Evolutionary conservation across 805 yeast species (phyloP).

Genomic region (Torulaspora delbrueckii): DNA sequence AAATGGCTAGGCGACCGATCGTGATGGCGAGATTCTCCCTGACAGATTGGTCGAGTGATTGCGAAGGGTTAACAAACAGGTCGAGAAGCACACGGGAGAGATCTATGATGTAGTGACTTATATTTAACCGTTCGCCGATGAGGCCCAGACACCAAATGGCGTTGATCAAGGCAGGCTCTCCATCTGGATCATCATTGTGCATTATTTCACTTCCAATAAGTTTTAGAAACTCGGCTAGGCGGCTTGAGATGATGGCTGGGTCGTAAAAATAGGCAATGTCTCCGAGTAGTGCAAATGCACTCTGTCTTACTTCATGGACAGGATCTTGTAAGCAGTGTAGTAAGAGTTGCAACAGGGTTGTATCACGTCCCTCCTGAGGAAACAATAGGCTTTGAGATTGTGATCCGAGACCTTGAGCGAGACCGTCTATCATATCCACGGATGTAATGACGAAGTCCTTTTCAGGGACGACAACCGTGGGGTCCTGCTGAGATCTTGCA

Average conservation of each 20-base stretch:
- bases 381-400: constrained; percentile 47
- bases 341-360: constrained; percentile 54
- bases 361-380: constrained; percentile 30
- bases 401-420: constrained; percentile 79
- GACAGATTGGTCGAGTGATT: constrained; percentile 42
- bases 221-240: constrained; percentile 44
- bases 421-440: constrained; percentile 84
- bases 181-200: constrained; percentile 35
- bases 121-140: constrained; percentile 52
- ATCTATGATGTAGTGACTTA: constrained; percentile 30
- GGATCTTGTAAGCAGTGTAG: constrained; percentile 69
- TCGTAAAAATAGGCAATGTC: constrained; percentile 67
- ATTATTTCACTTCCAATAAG: constrained; percentile 66
- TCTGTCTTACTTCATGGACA: constrained; percentile 85
- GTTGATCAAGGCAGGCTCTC: constrained; percentile 42
- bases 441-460: constrained; percentile 87
- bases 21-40: constrained; percentile 87
- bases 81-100: constrained; percentile 29
- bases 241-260: constrained; percentile 36
- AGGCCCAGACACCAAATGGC: constrained; percentile 95
- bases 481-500: constrained; percentile 58
- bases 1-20: constrained; percentile 75
- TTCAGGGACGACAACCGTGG: constrained; percentile 70
- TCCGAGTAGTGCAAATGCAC: constrained; percentile 84
- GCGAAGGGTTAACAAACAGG: constrained; percentile 25